phyloP scores from a whole-genome alignment of 345 rosid genomes.

The Dipteronia sinensis region DNA sequence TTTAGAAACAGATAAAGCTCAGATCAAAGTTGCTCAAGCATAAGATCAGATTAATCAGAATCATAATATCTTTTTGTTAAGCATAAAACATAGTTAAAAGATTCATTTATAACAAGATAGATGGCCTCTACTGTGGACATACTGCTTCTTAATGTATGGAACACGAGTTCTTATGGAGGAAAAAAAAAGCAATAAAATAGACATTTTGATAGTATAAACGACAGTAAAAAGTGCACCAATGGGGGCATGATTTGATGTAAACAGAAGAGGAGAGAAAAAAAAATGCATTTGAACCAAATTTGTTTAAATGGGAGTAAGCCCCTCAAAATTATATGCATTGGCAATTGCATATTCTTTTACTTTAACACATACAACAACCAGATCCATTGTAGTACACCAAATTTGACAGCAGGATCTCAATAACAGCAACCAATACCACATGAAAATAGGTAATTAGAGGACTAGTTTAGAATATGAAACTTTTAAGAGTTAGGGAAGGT shows the following conservation, averaged over 20 bases:
- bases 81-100: too few relatives aligned
- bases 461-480: not conserved
- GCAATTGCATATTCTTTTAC: not conserved
- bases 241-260: too few relatives aligned
- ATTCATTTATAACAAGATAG: not conserved
- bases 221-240: too few relatives aligned
- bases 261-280: too few relatives aligned
- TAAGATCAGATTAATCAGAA: not conserved
- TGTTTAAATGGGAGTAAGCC: not conserved
- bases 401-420: not conserved
- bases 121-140: not conserved
- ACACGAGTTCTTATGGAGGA: not conserved
- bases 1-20: slow-evolving; percentile 23
- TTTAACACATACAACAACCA: too few relatives aligned
- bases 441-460: not conserved
- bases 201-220: too few relatives aligned
- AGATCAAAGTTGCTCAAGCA: slow-evolving; percentile 12
- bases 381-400: not conserved
- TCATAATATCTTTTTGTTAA: not conserved
- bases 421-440: slow-evolving; percentile 2
- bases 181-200: too few relatives aligned
- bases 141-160: not conserved
- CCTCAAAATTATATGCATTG: not conserved
- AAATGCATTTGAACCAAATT: too few relatives aligned
- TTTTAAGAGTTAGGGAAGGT: not conserved